Evolutionary conservation across 805 yeast genomes (phyloP), one percentile per base, ranked within the genome.

Genomic region (Metschnikowia aberdeeniae): DNA sequence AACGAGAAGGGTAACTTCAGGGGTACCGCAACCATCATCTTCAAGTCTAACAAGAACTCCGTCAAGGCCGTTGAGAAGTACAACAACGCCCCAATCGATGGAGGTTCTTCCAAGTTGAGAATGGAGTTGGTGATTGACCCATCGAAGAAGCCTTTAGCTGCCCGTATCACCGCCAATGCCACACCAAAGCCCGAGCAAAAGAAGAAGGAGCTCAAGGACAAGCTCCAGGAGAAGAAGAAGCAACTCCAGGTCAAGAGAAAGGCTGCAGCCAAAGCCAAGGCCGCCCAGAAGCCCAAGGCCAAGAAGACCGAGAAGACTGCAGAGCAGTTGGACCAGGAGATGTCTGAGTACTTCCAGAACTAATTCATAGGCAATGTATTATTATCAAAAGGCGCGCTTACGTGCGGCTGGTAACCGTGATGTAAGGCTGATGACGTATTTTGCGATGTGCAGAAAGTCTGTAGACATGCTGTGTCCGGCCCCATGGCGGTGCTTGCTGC

Each of bases 321-420:
- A 53, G 98, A 87, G 66, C 92, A 93, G 70, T 81, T 92, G 63
- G 99, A 93, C 70, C 96, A 90, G 64, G 98, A 92, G 73, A 92
- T 93, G 99, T 86, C 89, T 52, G 98, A 90, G 64, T 92, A 92
- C 73, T 90, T 92, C 58, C 82, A 81, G 51, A 73, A 54, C 53
- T 55, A 47, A 42, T 29, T 34, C 26, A 26, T 22, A 32, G 22
- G 17, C 29, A 20, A 39, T 39, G 36, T 39, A 32, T 39, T 39
- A 32, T 31, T 22, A 11, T 6, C n/a, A 31, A 14, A 13, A 31
- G 14, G 40, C 10, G 19, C 19, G n/a, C 34, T 37, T 34, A 37
- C 40, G 40, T 29, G 40, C 14, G 12, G 19, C 9, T 12, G 12
- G 20, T 14, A 14, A 37, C 34, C 30, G 27, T 19, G 2, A 36